These are phyloP conservation scores for Debaryomyces sp. DNA, from an alignment of 1,139 yeast species.

Conservation along the genomic window DNA sequence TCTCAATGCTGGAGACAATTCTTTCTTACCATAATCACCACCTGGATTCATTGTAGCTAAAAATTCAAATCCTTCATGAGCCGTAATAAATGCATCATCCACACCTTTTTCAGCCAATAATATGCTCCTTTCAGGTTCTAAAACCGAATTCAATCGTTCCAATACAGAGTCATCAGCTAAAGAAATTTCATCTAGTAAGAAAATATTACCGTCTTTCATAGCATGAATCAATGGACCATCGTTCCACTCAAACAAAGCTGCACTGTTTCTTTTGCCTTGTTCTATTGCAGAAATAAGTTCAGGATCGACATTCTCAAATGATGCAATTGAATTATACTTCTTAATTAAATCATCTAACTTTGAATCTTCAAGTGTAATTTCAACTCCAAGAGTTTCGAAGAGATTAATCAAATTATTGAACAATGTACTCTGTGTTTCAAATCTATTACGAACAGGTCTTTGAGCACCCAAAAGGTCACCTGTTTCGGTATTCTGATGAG, in stretches of 20 bases:
- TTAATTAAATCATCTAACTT: conserved; percentile 43
- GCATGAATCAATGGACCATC: conserved; percentile 94
- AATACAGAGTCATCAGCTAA: conserved; percentile 97
- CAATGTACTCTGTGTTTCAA: conserved; percentile 56
- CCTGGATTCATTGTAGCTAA: conserved; percentile 99
- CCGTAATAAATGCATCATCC: conserved; percentile 67
- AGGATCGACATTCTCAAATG: conserved; percentile 16
- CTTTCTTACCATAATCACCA: conserved; percentile 98
- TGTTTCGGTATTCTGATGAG: conserved; percentile 97
- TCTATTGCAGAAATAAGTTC: conserved; percentile 24
- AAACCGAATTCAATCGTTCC: conserved; percentile 90
- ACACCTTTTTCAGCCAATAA: conserved; percentile 89
- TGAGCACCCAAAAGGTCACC: conserved; percentile 97
- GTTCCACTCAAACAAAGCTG: conserved; percentile 85
- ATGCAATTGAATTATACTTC: conserved; percentile 32
- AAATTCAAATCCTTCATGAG: conserved; percentile 74
- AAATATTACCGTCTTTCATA: conserved; percentile 74
- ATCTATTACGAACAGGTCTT: conserved; percentile 86
- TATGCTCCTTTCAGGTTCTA: conserved; percentile 89
- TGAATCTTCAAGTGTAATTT: conserved; percentile 22
- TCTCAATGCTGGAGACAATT: conserved; percentile 93
- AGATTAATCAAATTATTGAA: conserved; percentile 33
- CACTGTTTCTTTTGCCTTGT: conserved; percentile 41
- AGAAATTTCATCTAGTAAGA: conserved; percentile 92
- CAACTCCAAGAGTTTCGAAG: conserved; percentile 24